phyloP scores from a whole-genome alignment of 1,284 basidiomycete genomes.

The Anthracocystis setariae region DNA sequence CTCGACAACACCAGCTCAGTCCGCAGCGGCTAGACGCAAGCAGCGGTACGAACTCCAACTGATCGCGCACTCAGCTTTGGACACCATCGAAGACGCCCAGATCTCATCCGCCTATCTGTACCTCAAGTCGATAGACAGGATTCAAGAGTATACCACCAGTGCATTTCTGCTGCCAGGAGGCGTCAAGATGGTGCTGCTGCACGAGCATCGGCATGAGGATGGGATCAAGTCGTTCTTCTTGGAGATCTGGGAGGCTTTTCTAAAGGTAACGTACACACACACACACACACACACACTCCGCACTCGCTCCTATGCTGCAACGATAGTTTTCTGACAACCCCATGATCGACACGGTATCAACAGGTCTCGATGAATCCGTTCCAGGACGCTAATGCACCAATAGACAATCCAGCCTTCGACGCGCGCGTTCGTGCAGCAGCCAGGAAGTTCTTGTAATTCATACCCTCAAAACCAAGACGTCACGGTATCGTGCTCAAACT shows the following conservation, averaged over 20 bases:
- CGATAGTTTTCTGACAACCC: too few relatives aligned
- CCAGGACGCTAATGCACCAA: constrained; percentile 59
- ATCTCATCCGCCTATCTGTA: constrained; percentile 57
- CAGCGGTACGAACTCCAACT: constrained; percentile 62
- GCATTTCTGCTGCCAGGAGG: constrained; percentile 62
- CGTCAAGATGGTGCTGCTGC: constrained; percentile 63
- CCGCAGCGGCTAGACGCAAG: constrained; percentile 8
- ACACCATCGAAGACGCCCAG: constrained; percentile 62
- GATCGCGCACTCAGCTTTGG: constrained; percentile 65
- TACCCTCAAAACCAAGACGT: neutral
- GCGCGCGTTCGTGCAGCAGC: constrained; percentile 56
- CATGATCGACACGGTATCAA: too few relatives aligned
- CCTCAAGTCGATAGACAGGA: constrained; percentile 60
- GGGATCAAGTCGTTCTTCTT: constrained; percentile 65
- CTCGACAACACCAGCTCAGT: neutral
- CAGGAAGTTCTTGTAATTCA: constrained; percentile 53
- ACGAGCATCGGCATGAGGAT: constrained; percentile 66
- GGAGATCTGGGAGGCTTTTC: constrained; percentile 64
- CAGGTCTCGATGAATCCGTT: constrained; percentile 63
- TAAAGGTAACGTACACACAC: too few relatives aligned
- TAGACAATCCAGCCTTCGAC: constrained; percentile 56
- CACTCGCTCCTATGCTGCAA: too few relatives aligned
- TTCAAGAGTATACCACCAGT: constrained; percentile 64
- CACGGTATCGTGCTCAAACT: too few relatives aligned
- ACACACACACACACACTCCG: too few relatives aligned